Base-by-base conservation (phyloP, 371 early-diverging fungal species). In the Rhizopus stolonifer region DNA sequence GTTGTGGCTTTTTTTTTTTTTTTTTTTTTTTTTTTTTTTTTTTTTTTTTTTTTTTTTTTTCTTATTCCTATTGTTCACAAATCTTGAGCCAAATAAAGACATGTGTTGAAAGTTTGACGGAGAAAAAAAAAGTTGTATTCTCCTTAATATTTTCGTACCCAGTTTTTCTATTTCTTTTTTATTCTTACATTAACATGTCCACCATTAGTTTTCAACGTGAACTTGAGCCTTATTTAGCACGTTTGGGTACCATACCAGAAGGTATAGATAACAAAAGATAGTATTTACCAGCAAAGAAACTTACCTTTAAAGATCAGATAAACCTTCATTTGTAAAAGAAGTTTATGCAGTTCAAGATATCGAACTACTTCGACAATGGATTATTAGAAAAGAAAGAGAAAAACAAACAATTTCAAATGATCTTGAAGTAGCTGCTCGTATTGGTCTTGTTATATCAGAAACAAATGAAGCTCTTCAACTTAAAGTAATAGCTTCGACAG, bases 331-430 rank as follows among this genome's bases (percentile, higher is more conserved):
- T 58, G 49, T 74, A 38, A 70, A 57, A 34, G 69, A 74, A 45
- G 69, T 78, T 14, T 61, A 72, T 57, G 65, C 70, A 36, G 76
- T 83, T 14, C 63, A 73, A 25, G 83, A 85, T 57, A 59, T 78
- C 6, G 74, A 72, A 2, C 44, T 64, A 23, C 62, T 85, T 19
- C 72, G 76, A 42, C 79, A 71, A 17, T 48, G 80, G 26, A 58
- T 85, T 17, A 77, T 83, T 49, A 67, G 77, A 52, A 85, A 85
- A 67, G 86, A 85, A 61, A 79, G 82, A 63, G 86, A 85, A 52
- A 75, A 77, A 57, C 75, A 79, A 32, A 68, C 71, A 17, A 76
- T 85, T 13, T 78, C 81, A n/a, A 72, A 77, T 45, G 82, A 85
- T 56, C 54, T 85, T 26, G 84, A 85, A 54, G 79, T 83, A 17